phyloP scores from a whole-genome alignment of 305 asterid genomes.

The Solanum chacoense region DNA sequence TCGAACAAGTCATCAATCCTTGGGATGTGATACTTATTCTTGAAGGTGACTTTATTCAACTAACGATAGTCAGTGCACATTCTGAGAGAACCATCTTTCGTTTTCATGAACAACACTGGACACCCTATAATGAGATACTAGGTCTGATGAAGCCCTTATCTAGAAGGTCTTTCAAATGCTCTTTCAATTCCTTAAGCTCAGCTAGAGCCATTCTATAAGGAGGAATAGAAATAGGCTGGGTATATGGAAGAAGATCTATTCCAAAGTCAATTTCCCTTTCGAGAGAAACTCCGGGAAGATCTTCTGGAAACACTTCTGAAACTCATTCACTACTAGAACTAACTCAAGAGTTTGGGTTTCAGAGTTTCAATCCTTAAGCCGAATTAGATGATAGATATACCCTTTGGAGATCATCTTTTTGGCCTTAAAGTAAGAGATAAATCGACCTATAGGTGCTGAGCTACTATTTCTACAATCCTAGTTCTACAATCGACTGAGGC shows the following conservation, averaged over 20 bases:
- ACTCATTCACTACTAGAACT: neutral
- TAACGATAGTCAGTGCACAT: neutral
- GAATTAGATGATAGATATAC: neutral
- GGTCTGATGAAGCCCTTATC: neutral
- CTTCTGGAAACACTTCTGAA: neutral
- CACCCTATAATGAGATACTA: neutral
- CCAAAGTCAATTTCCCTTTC: neutral
- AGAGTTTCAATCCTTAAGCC: neutral
- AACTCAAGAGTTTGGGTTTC: neutral
- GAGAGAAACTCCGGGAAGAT: neutral
- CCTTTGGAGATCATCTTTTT: neutral
- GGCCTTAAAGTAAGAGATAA: neutral
- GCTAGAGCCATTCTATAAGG: neutral
- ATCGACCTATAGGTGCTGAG: neutral
- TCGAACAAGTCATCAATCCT: neutral
- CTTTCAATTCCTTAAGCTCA: neutral
- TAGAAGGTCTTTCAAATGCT: neutral
- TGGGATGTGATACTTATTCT: neutral
- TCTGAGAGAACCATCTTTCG: no score
- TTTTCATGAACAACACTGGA: neutral
- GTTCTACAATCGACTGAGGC: neutral
- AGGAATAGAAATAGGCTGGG: neutral
- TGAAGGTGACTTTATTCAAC: neutral
- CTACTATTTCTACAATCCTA: neutral
- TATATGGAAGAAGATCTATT: neutral